These are phyloP conservation scores for Capsicum pubescens DNA, from an alignment of 257 asterid genomes.

Conservation along the genomic window DNA sequence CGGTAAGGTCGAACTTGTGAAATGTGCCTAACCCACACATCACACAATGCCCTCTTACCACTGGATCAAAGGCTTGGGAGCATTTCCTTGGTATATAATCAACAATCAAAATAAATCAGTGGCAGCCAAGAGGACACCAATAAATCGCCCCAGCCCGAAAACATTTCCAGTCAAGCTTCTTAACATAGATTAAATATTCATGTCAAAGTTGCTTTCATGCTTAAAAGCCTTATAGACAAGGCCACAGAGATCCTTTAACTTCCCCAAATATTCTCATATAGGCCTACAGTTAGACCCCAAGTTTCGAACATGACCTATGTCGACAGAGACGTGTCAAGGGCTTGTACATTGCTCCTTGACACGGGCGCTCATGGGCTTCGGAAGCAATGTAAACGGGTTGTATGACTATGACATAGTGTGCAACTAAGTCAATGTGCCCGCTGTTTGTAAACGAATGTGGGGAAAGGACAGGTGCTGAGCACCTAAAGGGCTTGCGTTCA, in stretches of 20 bases:
- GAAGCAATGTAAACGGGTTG: too few relatives aligned
- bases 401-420: too few relatives aligned
- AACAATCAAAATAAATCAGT: background rate
- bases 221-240: background rate
- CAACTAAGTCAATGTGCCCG: too few relatives aligned
- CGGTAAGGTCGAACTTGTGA: background rate
- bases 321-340: too few relatives aligned
- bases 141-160: background rate
- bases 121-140: slow-evolving; percentile 11
- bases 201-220: background rate
- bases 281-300: background rate
- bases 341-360: too few relatives aligned
- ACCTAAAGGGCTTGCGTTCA: too few relatives aligned
- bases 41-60: background rate
- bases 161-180: background rate
- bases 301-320: too few relatives aligned
- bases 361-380: too few relatives aligned
- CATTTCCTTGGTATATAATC: slow-evolving; percentile 21
- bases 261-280: background rate
- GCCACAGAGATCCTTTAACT: background rate
- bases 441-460: too few relatives aligned
- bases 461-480: too few relatives aligned
- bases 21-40: background rate
- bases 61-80: background rate
- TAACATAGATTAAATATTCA: background rate